A percentile compares a stretch with the other conserved stretches of the same genome.
These are phyloP conservation scores for Fusarium musae DNA, from an alignment of 2,329 filamentous ascomycete species.

Conservation along the genomic window DNA sequence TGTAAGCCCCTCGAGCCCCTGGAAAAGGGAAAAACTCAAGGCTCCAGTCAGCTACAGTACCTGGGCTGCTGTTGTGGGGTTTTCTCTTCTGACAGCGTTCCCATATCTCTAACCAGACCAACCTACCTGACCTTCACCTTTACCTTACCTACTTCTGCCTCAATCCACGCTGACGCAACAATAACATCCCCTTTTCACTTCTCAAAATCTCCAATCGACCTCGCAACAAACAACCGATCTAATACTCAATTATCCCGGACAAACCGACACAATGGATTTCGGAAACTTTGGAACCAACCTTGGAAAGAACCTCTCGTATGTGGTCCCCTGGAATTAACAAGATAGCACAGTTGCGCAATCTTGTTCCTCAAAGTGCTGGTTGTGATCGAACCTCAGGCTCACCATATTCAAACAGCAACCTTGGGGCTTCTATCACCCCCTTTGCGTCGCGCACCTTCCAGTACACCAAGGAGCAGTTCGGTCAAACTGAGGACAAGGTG, in stretches of 20 bases:
- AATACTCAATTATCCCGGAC: constrained; percentile 8
- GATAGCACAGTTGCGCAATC: constrained; percentile 25
- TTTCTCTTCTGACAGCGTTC: constrained; percentile 49
- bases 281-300: constrained; percentile 57
- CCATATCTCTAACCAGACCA: constrained; percentile 34
- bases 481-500: constrained; percentile 94
- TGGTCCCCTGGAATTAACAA: constrained; percentile 32
- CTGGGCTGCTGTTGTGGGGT: constrained; percentile 20
- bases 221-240: constrained; percentile 4
- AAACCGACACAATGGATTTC: constrained; percentile 63
- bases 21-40: constrained; percentile 38
- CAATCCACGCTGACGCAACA: constrained; percentile 40
- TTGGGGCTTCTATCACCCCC: constrained; percentile 87
- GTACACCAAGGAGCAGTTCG: constrained; percentile 97
- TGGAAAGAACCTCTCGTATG: constrained; percentile 66
- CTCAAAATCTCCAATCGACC: constrained; percentile 23
- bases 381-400: constrained; percentile 21
- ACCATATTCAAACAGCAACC: constrained; percentile 54
- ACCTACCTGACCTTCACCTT: background rate
- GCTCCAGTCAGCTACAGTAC: constrained; percentile 23
- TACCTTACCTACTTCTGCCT: constrained; percentile 17
- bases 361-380: constrained; percentile 21
- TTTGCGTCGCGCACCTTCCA: constrained; percentile 95
- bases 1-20: constrained; percentile 40
- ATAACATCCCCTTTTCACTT: constrained; percentile 29